Evolutionary conservation across 176 grass and related monocot genomes (phyloP).

Genomic region (Eragrostis curvula): DNA sequence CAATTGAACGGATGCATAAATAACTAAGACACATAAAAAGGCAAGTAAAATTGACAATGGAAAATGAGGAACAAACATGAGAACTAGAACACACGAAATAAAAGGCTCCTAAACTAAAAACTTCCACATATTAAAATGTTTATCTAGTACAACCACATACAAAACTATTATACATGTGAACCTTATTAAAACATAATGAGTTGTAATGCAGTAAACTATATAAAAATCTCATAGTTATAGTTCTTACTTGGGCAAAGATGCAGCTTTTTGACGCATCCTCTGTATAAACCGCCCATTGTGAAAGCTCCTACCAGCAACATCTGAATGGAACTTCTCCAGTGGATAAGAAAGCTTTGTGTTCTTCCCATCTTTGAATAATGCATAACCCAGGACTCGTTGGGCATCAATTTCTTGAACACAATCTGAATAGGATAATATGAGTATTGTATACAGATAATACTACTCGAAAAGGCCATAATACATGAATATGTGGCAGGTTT

Average conservation of each 20-base stretch:
- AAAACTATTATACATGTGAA: neutral
- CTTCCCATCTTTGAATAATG: slow-evolving; percentile 91
- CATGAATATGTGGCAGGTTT: neutral
- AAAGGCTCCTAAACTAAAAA: slow-evolving; percentile 3
- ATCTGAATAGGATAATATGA: slow-evolving; percentile 52
- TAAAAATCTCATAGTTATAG: neutral
- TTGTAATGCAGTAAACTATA: slow-evolving; percentile 10
- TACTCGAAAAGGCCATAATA: neutral
- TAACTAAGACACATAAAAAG: slow-evolving; percentile 1
- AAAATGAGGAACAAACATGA: neutral
- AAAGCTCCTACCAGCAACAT: slow-evolving; percentile 95
- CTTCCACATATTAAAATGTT: neutral
- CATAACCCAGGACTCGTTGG: slow-evolving; percentile 86
- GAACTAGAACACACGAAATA: neutral
- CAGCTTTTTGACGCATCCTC: slow-evolving; percentile 86
- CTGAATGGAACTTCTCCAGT: slow-evolving; percentile 88
- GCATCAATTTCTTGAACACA: slow-evolving; percentile 97
- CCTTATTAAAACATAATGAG: slow-evolving; percentile 20
- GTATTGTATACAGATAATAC: neutral
- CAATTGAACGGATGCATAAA: neutral
- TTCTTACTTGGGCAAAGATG: slow-evolving; percentile 79
- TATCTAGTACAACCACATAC: neutral
- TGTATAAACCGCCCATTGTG: slow-evolving; percentile 97
- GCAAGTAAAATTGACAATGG: neutral
- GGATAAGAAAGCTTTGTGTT: slow-evolving; percentile 85